Evolutionary conservation across 2,329 filamentous ascomycete genomes (phyloP).

Genomic region (Fusarium agapanthi): DNA sequence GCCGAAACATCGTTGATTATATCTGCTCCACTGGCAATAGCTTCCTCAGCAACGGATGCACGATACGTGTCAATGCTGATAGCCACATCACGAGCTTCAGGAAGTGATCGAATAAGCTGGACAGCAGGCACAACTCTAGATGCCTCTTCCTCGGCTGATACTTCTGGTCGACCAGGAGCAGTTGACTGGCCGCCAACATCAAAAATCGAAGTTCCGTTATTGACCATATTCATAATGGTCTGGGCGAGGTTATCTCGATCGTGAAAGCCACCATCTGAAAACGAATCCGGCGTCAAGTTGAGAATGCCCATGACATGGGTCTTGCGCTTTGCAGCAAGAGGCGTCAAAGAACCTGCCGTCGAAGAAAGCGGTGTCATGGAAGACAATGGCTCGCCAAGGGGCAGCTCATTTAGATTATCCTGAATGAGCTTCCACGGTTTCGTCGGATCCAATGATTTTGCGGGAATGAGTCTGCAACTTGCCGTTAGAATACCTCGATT

Average conservation of each 20-base stretch:
- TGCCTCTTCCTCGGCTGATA: slow-evolving; percentile 78
- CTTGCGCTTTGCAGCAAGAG: slow-evolving; percentile 64
- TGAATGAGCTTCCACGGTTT: slow-evolving; percentile 69
- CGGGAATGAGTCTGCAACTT: slow-evolving; percentile 61
- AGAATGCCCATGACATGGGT: slow-evolving; percentile 94
- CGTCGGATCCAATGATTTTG: slow-evolving; percentile 59
- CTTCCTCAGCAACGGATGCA: slow-evolving; percentile 79
- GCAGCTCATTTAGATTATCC: slow-evolving; percentile 69
- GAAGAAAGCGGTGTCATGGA: slow-evolving; percentile 65
- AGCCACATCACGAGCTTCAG: slow-evolving; percentile 69
- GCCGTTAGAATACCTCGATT: neutral
- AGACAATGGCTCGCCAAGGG: slow-evolving; percentile 60
- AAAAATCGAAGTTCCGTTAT: slow-evolving; percentile 80
- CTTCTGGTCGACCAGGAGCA: slow-evolving; percentile 75
- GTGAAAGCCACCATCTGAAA: slow-evolving; percentile 86
- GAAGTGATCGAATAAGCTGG: slow-evolving; percentile 72
- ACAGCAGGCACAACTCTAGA: slow-evolving; percentile 83
- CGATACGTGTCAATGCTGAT: slow-evolving; percentile 96
- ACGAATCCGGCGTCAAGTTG: slow-evolving; percentile 95
- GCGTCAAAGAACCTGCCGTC: slow-evolving; percentile 61
- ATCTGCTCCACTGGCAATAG: slow-evolving; percentile 81
- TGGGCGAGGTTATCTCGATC: slow-evolving; percentile 61
- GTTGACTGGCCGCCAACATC: slow-evolving; percentile 96
- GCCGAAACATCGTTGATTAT: slow-evolving; percentile 96
- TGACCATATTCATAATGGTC: slow-evolving; percentile 70